Base-by-base conservation (phyloP, 2,329 filamentous ascomycete genomes). In the Sordariomycetes sp. region DNA sequence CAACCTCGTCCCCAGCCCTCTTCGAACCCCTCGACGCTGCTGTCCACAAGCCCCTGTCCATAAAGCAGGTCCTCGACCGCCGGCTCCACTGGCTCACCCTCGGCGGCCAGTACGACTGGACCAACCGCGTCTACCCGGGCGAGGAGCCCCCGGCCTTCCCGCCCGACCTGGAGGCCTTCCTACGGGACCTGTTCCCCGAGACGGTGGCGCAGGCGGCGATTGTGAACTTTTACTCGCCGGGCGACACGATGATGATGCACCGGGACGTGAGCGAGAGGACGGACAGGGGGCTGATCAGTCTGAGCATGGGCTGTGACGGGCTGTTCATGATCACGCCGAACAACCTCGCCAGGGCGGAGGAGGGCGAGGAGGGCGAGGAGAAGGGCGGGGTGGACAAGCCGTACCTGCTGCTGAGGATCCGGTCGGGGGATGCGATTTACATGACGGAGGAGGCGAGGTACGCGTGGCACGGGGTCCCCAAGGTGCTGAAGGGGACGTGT, bases 31-130 rank as follows among this genome's bases (percentile, higher is more conserved):
- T 88, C 58, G 85, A 96, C 65, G 77, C 88, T 0, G 62, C 70
- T 0, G 72, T 91, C n/a, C 92, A 97, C 72, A 89, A 86, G 61
- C 79, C 89, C 2, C 75, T 97, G 11, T 79, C 82, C 2, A 76
- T 88, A 57, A 76, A 81, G 54, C 85, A 86, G 66, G 82, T 93
- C 34, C 77, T 97, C 51, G 82, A 86, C 59, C 88, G 86, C 62
- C 92, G 89, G 61, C 80, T 97, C 25, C 90, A 93, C 64, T 99
- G 94, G 94, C 82, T 95, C 50, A 97, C 93, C 0, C 81, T 99
- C 2, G 94, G 94, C 55, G 93, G 91, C 0, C 94, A 97, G 70
- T 97, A 97, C 70, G 89, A 97, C 74, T 97, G 93, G 94, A 95
- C 91, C 0, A 82, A 83, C 59, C 92, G 96, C 63, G 74, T 82